Evolutionary conservation across 495 filamentous ascomycete genomes (phyloP), one percentile per base, ranked within the genome.

Genomic region (Lasiosphaeria hispida): DNA sequence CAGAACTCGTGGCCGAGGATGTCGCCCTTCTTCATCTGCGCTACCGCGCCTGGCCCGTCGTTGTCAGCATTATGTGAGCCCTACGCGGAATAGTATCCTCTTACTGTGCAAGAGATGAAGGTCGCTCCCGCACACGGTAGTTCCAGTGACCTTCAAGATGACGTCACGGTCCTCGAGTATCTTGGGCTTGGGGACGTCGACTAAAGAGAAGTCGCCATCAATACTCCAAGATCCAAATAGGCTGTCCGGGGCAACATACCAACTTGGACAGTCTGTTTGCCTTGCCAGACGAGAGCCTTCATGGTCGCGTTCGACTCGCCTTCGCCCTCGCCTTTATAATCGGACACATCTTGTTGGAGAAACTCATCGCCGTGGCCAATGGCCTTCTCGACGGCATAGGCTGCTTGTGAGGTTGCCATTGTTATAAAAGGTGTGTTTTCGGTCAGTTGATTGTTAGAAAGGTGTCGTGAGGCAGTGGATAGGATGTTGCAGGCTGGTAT

Each of bases 1-100:
- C 87, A 92, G 75, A 91, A 95, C 63, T 96, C 92, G 68, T 96
- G 91, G 44, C 92, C 92, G 0, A 96, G 80, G 48, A 96, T 92
- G 73, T 96, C 92, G 41, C 92, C 91, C 62, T 89, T 87, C 60
- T 87, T 74, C 37, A 96, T 61, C 64, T 95, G 80, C 4, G 92
- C 72, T 23, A 96, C 80, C 15, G 75, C 70, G 30, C 85, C 73
- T 75, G 41, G 11, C 23, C 4, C 35, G 11, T 19, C 4, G 10
- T n/a, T 15, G 78, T 78, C 9, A 53, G 39, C 17, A 15, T 51
- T 58, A 55, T 59, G 72, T 13, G 37, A 1, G 5, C 1, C 17
- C 48, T 34, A 10, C 43, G 8, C 61, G 43, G 9, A 9, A 17
- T 10, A 0, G 36, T 6, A n/a, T 3, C 50, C 10, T 13, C 39